Conservation (phyloP, 2,329 filamentous ascomycete species). For the Aspergillus sp. region DNA sequence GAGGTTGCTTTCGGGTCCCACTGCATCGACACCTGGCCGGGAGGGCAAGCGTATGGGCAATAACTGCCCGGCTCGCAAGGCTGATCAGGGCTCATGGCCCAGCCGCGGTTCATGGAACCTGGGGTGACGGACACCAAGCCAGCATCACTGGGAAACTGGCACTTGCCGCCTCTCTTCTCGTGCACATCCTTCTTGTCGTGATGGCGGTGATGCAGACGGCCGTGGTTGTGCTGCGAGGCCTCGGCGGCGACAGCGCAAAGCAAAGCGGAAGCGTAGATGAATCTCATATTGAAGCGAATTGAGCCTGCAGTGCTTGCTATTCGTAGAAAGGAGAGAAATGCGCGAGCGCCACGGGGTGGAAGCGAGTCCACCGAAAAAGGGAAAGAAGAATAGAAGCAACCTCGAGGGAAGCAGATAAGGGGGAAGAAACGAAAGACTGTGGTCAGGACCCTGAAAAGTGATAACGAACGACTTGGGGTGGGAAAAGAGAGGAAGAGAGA, state of each 20-base stretch:
- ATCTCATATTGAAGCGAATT: constrained; percentile 31
- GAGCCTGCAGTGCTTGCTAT: constrained; percentile 1
- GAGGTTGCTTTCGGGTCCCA: constrained; percentile 69
- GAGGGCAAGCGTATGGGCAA: constrained; percentile 74
- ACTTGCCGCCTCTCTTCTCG: constrained; percentile 57
- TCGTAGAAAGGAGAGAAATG: constrained; percentile 1
- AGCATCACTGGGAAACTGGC: constrained; percentile 65
- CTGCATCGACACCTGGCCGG: constrained; percentile 74
- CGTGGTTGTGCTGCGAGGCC: constrained; percentile 31
- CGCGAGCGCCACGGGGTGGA: constrained; percentile 2
- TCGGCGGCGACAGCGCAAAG: constrained; percentile 38
- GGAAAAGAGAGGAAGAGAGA: constrained; percentile 12
- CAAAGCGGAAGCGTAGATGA: constrained; percentile 34
- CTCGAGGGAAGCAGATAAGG: neutral
- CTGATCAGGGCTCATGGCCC: constrained; percentile 77
- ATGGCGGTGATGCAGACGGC: constrained; percentile 20
- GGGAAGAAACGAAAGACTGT: constrained; percentile 21
- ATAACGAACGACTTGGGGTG: constrained; percentile 27
- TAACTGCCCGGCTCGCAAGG: constrained; percentile 65
- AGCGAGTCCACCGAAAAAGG: constrained; percentile 3
- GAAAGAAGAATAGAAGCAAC: neutral
- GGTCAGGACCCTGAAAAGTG: constrained; percentile 24
- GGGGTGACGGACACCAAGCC: constrained; percentile 70
- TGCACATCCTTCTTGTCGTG: constrained; percentile 25
- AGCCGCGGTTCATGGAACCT: constrained; percentile 65